A percentile compares a stretch with the other conserved stretches of the same genome.
phyloP scores from a whole-genome alignment of 2,329 filamentous ascomycete genomes.

The Neoscytalidium dimidiatum region DNA sequence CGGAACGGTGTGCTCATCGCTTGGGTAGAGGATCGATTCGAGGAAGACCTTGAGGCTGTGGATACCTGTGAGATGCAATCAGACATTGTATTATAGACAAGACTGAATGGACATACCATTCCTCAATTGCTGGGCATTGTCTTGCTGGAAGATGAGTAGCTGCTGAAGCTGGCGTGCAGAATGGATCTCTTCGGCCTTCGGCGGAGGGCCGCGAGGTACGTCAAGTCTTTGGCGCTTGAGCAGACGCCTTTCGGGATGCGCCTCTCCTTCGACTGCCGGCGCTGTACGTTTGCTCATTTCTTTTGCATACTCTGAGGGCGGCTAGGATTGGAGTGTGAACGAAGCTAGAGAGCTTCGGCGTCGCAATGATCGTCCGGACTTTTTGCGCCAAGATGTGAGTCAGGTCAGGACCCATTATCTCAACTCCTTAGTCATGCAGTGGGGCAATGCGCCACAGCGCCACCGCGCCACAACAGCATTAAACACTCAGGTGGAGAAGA shows the following conservation, averaged over 20 bases:
- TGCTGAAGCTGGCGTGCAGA: constrained; percentile 38
- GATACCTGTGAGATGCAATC: constrained; percentile 50
- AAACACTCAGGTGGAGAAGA: no score
- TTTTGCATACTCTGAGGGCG: not conserved
- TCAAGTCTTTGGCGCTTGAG: constrained; percentile 36
- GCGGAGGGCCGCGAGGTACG: constrained; percentile 10
- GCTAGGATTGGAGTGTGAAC: not conserved
- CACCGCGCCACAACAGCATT: no score
- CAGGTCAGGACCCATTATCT: not conserved
- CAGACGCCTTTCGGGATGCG: constrained; percentile 24
- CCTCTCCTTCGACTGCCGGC: not conserved
- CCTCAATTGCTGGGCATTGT: constrained; percentile 31
- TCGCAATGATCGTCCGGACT: constrained; percentile 11
- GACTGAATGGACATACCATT: constrained; percentile 27
- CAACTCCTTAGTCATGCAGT: not conserved
- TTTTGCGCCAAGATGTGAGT: constrained; percentile 16
- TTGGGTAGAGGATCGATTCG: constrained; percentile 61
- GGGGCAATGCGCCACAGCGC: not conserved
- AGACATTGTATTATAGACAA: constrained; percentile 21
- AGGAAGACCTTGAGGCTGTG: constrained; percentile 72
- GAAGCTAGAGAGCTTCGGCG: not conserved
- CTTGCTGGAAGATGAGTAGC: constrained; percentile 39
- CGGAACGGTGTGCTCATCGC: constrained; percentile 50
- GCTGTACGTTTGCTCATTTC: constrained; percentile 34
- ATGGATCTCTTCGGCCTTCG: constrained; percentile 32